Conservation (phyloP, 768 basidiomycete species). For the Boletus huronensis region DNA sequence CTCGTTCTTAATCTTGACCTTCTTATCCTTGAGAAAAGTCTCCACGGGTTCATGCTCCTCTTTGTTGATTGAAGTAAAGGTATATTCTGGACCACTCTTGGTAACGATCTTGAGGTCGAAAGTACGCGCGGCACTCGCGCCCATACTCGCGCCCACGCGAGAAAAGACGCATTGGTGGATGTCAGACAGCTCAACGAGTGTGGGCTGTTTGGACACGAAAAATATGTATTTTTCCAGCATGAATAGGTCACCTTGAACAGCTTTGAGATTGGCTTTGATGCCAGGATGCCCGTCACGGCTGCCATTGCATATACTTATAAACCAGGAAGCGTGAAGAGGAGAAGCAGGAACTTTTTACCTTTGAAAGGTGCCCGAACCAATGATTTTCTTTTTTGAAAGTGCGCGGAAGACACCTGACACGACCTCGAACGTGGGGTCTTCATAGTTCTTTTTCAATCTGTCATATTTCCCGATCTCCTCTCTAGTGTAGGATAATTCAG, state of each 20-base stretch:
- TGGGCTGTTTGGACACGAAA: conserved; percentile 95
- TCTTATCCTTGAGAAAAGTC: conserved; percentile 83
- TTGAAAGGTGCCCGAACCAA: conserved; percentile 81
- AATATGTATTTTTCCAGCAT: conserved; percentile 97
- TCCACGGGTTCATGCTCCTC: conserved; percentile 90
- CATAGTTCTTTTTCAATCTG: conserved; percentile 88
- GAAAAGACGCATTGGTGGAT: conserved; percentile 92
- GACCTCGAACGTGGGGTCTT: conserved; percentile 93
- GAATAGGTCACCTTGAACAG: conserved; percentile 94
- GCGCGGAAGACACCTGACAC: conserved; percentile 92
- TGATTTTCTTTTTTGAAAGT: conserved; percentile 87
- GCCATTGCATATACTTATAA: conserved; percentile 1
- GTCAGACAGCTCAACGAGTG: conserved; percentile 84
- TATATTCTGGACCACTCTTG: conserved; percentile 79
- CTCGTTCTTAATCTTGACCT: conserved; percentile 92
- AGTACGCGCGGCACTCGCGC: conserved; percentile 79
- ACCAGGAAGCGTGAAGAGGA: not conserved
- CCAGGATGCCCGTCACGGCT: conserved; percentile 89
- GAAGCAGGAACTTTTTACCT: conserved; percentile 45
- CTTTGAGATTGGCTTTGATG: conserved; percentile 98
- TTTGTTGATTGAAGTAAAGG: conserved; percentile 92
- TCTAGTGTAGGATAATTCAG: conserved; percentile 34
- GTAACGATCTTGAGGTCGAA: conserved; percentile 91
- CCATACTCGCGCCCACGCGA: conserved; percentile 84
- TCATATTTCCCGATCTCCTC: conserved; percentile 79